Evolutionary conservation across 2,329 filamentous ascomycete genomes (phyloP), one percentile per base, ranked within the genome.

Genomic region (Dactylellina drechsleri): DNA sequence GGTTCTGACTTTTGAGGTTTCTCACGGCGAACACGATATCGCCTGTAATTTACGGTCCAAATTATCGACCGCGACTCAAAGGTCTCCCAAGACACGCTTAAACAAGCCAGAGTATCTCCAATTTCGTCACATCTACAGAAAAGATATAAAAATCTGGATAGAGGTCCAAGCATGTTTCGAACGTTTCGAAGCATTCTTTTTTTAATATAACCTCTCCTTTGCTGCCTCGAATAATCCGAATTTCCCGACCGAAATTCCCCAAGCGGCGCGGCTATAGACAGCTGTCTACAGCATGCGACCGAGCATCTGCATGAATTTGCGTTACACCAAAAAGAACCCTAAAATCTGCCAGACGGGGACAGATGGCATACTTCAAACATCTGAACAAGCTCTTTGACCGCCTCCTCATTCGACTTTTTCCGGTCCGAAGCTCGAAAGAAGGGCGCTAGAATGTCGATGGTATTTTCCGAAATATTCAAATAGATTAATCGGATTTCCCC

Each of bases 401-500:
- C 50, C 40, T 43, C 64, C 52, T 54, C 52, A 26, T 47, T 61
- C 40, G 56, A 62, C 50, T 67, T 62, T 74, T 74, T 67, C 70
- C 70, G 64, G 70, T 73, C 20, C 5, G 68, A 61, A 62, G 58
- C 56, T 53, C 68, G 23, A 52, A 56, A 59, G 62, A 66, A 66
- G 23, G 49, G 49, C 70, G 62, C 62, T 66, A 74, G 64, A 74
- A 67, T 67, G 62, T 67, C 64, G 40, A 67, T 66, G 70, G 68
- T 67, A 67, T 74, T 67, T 74, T 74, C 70, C 70, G 70, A 66
- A 64, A 68, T 75, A 75, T 75, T 75, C 71, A 75, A 47, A 68
- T 75, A 75, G 64, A 75, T 68, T 75, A 64, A 61, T 58, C 56
- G 52, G 64, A 68, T 75, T 75, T 75, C 64, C 64, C 64, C 58